phyloP scores from a whole-genome alignment of 2,329 filamentous ascomycete genomes.

The Geosmithia flava region DNA sequence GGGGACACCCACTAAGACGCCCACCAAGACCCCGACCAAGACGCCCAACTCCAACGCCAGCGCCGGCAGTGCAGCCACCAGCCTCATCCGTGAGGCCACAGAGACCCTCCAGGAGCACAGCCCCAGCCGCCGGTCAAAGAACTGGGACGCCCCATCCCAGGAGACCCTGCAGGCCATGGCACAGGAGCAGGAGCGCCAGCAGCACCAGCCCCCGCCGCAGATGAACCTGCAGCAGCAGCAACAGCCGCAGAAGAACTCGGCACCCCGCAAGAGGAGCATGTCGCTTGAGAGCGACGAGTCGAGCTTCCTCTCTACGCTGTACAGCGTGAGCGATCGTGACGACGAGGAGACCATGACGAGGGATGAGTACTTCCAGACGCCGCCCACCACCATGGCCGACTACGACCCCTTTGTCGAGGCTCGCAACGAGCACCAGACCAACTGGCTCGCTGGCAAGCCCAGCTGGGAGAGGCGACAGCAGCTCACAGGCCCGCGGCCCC shows the following conservation, averaged over 20 bases:
- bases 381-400: neutral
- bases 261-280: constrained; percentile 6
- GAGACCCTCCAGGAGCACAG: constrained; percentile 26
- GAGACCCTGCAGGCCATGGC: neutral
- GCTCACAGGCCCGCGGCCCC: neutral
- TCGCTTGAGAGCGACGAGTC: constrained; percentile 32
- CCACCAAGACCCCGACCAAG: constrained; percentile 7
- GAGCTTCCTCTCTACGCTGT: constrained; percentile 43
- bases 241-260: constrained; percentile 1
- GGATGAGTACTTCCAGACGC: neutral
- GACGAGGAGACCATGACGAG: constrained; percentile 11
- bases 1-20: constrained; percentile 5
- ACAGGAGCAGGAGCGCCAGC: constrained; percentile 3
- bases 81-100: constrained; percentile 22
- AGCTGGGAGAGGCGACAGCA: constrained; percentile 1
- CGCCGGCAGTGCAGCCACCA: constrained; percentile 24
- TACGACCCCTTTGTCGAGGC: constrained; percentile 20
- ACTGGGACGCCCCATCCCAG: constrained; percentile 10
- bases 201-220: constrained; percentile 5
- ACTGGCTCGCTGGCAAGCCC: neutral
- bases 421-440: neutral
- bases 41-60: constrained; percentile 17
- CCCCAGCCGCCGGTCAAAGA: constrained; percentile 24
- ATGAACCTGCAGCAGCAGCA: constrained; percentile 1
- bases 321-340: constrained; percentile 38